Conservation (phyloP, 2,329 filamentous ascomycete genomes). For the Sporothrix humicola region DNA sequence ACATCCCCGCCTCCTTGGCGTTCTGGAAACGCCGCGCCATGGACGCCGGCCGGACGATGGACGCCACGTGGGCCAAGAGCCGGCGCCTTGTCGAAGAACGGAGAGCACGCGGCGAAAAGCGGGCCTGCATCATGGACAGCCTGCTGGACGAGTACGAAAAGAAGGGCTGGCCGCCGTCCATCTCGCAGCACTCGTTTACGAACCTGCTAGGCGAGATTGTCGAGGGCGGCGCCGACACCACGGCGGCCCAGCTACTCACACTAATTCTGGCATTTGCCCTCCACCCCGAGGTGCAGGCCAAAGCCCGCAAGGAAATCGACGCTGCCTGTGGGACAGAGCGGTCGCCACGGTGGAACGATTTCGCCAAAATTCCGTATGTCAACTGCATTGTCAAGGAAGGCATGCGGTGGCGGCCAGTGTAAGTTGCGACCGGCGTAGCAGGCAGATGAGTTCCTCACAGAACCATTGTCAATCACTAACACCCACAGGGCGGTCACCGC, state of each 20-base stretch:
- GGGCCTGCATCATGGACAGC: not conserved
- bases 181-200: conserved; percentile 1
- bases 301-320: not conserved
- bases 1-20: not conserved
- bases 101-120: not conserved
- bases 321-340: not conserved
- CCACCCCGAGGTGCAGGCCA: not conserved
- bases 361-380: not conserved
- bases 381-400: conserved; percentile 15
- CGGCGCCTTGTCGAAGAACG: not conserved
- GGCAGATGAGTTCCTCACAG: not conserved
- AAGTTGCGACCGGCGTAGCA: not conserved
- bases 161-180: not conserved
- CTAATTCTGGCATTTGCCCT: not conserved
- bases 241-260: not conserved
- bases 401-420: conserved; percentile 9
- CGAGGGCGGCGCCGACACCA: conserved; percentile 8
- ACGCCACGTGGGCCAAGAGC: conserved; percentile 1
- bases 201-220: not conserved
- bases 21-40: conserved; percentile 7
- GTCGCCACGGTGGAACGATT: not conserved
- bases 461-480: not conserved
- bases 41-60: not conserved
- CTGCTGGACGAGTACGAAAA: conserved; percentile 9
- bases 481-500: not conserved